A percentile compares a stretch with the other conserved stretches of the same genome.
Evolutionary conservation across 2,329 filamentous ascomycete species (phyloP).

Genomic region (Penicillium sp.): DNA sequence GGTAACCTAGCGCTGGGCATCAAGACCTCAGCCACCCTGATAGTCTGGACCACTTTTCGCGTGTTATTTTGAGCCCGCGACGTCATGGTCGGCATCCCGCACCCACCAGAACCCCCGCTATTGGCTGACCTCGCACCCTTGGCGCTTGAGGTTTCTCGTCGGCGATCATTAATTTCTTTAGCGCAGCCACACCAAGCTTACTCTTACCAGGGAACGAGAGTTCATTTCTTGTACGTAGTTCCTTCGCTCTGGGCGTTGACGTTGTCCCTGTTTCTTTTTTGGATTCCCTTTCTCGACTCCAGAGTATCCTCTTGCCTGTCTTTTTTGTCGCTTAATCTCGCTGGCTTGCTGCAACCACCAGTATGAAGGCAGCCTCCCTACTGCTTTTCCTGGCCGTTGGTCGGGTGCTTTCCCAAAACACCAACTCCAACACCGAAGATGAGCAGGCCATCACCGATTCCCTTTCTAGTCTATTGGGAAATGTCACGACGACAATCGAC

Average conservation of each 20-base stretch:
- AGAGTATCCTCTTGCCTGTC: not conserved
- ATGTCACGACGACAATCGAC: slow-evolving; percentile 28
- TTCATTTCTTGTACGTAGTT: not conserved
- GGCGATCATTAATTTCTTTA: not conserved
- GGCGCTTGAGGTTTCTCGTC: not conserved
- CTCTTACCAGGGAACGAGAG: not conserved
- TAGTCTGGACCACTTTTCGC: not conserved
- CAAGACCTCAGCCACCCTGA: not conserved
- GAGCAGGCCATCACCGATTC: slow-evolving; percentile 21
- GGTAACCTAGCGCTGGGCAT: not conserved
- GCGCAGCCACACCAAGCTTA: not conserved
- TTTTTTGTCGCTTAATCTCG: not conserved
- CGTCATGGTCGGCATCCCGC: slow-evolving; percentile 1
- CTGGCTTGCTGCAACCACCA: not conserved
- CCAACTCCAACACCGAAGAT: not conserved
- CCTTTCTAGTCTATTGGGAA: slow-evolving; percentile 30
- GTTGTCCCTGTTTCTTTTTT: not conserved
- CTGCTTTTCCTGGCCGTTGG: slow-evolving; percentile 21
- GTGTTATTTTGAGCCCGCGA: not conserved
- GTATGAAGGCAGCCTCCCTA: slow-evolving; percentile 21
- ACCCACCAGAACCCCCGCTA: not conserved
- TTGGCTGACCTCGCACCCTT: not conserved
- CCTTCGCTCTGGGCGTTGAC: not conserved
- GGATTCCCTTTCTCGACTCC: not conserved
- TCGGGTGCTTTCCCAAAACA: slow-evolving; percentile 15